Evolutionary conservation across 2,329 filamentous ascomycete species (phyloP), one percentile per base, ranked within the genome.

Genomic region (Camillea tinctor): DNA sequence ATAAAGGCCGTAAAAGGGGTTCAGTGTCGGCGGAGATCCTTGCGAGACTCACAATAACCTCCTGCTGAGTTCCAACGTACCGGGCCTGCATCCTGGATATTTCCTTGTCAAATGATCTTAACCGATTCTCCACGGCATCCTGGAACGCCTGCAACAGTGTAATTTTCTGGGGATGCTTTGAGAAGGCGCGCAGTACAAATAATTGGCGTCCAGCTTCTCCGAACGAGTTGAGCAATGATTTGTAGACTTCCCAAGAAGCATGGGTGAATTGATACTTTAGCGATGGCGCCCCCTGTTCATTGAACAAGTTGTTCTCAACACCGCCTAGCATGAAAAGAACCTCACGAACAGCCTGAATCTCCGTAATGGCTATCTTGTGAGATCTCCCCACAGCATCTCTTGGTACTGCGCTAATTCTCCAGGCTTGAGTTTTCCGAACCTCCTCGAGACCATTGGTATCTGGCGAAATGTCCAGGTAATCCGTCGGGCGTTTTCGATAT

Each of bases 261-360:
- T 81, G 77, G 0, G 74, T 69, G 23, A 85, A 76, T 58, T 84
- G 80, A 57, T 80, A 84, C 1, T 67, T 68, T 3, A 75, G 68
- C 1, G 75, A 71, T 0, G 79, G 77, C 6, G 72, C 64, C 15
- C 76, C 78, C 54, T 79, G 69, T 3, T 66, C 21, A 58, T 76
- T 77, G 68, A 93, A 97, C 1, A 97, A 71, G 1, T 87, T 88
- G 2, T 90, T 94, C 5, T 88, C 84, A 3, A 95, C 77, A 0
- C 93, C 93, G 57, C 87, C 85, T 0, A 98, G 82, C 91, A 97
- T 96, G 68, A 92, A 94, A 0, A 97, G 79, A 0, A 87, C 84
- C 70, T 98, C 93, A 53, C 92, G 86, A 23, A 93, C 77, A 11
- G 88, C 79, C 64, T 93, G 87, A 1, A 90, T 78, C 71, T 97